phyloP scores from a whole-genome alignment of 441 rosid genomes.

The Geranium incanum region DNA sequence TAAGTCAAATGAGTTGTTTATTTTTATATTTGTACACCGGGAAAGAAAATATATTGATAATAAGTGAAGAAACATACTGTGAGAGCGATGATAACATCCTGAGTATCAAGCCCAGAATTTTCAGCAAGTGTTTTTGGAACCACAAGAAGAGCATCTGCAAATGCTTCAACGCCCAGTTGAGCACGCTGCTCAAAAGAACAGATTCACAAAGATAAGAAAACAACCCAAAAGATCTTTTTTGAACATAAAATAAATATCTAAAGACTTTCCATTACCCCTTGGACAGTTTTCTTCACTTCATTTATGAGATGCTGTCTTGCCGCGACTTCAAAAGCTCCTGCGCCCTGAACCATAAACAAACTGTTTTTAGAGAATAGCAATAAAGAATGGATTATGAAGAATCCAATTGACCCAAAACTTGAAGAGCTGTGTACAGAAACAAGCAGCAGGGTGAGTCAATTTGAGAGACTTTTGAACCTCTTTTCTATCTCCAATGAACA shows the following conservation, averaged over 20 bases:
- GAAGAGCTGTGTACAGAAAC: neutral
- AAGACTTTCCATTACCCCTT: slow-evolving; percentile 54
- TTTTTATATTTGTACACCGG: neutral
- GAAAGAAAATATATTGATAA: neutral
- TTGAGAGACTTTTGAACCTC: neutral
- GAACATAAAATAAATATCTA: neutral
- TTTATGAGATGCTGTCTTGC: slow-evolving; percentile 73
- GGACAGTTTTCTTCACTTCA: slow-evolving; percentile 80
- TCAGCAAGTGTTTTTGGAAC: slow-evolving; percentile 92
- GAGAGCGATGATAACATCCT: slow-evolving; percentile 78
- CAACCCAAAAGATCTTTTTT: too few species aligned
- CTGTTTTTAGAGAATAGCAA: neutral
- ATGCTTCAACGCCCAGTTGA: slow-evolving; percentile 92
- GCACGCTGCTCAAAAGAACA: slow-evolving; percentile 55
- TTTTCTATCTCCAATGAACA: neutral
- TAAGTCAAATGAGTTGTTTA: neutral
- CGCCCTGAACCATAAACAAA: slow-evolving; percentile 51
- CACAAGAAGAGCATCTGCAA: slow-evolving; percentile 83
- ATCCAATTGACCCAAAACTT: neutral
- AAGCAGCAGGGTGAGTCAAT: neutral
- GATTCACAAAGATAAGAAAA: neutral
- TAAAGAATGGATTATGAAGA: neutral
- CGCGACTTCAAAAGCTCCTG: slow-evolving; percentile 96
- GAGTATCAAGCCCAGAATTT: slow-evolving; percentile 90
- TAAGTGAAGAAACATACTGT: slow-evolving; percentile 39